Conservation (phyloP, 1,139 yeast species). For the Debaryomycetaceae sp. region DNA sequence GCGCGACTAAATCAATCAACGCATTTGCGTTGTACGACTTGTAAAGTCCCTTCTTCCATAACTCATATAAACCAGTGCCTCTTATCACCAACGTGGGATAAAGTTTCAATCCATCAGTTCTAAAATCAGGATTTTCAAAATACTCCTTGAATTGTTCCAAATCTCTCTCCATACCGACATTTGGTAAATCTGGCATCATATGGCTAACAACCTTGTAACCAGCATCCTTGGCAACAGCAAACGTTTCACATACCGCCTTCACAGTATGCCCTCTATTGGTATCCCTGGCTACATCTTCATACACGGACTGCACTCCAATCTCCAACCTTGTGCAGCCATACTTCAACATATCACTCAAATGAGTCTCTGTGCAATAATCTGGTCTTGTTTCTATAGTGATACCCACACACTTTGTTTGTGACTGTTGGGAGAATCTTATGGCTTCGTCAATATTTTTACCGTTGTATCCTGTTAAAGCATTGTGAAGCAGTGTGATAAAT, state of each 20-base stretch:
- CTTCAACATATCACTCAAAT: conserved; percentile 88
- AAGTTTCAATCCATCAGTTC: conserved; percentile 94
- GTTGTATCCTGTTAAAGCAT: conserved; percentile 91
- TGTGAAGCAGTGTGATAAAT: conserved; percentile 86
- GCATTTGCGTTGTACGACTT: conserved; percentile 95
- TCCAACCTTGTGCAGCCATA: conserved; percentile 97
- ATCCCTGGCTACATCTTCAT: conserved; percentile 98
- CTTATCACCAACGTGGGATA: conserved; percentile 96
- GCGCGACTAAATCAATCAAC: conserved; percentile 87
- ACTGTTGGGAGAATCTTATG: conserved; percentile 85
- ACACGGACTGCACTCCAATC: conserved; percentile 95
- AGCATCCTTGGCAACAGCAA: conserved; percentile 93
- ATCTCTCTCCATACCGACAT: conserved; percentile 98
- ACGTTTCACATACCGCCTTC: conserved; percentile 92
- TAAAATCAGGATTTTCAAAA: conserved; percentile 93
- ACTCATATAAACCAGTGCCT: conserved; percentile 95
- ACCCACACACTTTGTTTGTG: conserved; percentile 96
- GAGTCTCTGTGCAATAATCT: conserved; percentile 96
- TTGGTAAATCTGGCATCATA: conserved; percentile 99
- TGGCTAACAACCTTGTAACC: conserved; percentile 97
- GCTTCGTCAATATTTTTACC: conserved; percentile 90
- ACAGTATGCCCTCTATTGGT: conserved; percentile 98
- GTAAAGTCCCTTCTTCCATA: conserved; percentile 95
- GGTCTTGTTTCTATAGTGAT: conserved; percentile 98
- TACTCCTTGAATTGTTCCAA: conserved; percentile 92